Base-by-base conservation (phyloP, 1,284 basidiomycete species). In the Trichosporon sp. region DNA sequence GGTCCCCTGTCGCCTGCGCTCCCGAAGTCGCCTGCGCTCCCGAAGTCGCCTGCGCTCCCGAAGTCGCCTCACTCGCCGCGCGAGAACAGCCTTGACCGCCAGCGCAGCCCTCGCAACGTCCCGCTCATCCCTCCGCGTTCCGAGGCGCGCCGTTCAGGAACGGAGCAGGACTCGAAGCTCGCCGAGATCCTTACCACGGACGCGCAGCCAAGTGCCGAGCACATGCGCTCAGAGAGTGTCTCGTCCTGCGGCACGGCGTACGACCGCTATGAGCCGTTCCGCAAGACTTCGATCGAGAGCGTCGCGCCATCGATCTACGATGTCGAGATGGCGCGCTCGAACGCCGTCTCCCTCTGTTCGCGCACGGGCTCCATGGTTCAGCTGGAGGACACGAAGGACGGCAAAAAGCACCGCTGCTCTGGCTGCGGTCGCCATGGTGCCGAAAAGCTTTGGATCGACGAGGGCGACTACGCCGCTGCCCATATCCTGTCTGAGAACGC, bases 401-500 rank as follows among this genome's bases (percentile, higher is more conserved):
- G 66, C 40, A 56, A 70, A 40, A 59, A 56, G 19, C 63, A 69
- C 46, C 16, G 16, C 7, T 71, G 72, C 32, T 61, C 65, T 2
- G 46, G 66, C 11, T 70, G 71, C 38, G 70, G 70, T 0, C 66
- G 66, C 10, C 43, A 46, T 7, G 71, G 54, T 21, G 51, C 59
- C 38, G 69, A 65, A 1, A 63, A 54, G 69, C 81, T 81, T 64
- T 86, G 91, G 78, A 84, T 93, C 69, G 89, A 90, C 74, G 87
- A 87, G 54, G 85, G 86, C 66, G 93, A 95, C 79, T 86, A 90
- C 76, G 83, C 85, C 6, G 92, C 93, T 74, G 86, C 93, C 74
- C 86, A 86, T 31, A 78, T 88, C n/a, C 85, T 93, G 59, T 87
- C 90, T 8, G 92, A 93, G 82, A 86, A 89, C 71, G 90, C 90